Conservation (phyloP, 148 eudicot species). For the Silene uniflora region DNA sequence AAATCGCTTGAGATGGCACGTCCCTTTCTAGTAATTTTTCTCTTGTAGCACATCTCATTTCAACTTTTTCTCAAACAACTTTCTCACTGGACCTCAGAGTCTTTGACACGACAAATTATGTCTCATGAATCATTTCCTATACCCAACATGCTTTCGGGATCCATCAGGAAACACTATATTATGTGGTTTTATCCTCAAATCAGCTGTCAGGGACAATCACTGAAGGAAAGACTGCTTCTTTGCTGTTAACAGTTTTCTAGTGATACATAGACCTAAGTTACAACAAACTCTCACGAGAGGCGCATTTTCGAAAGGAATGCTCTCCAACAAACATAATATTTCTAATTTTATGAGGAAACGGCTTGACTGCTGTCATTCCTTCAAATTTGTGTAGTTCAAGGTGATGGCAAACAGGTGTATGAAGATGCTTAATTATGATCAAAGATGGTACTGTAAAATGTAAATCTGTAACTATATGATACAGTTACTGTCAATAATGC, state of each 20-base stretch:
- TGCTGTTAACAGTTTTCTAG: neutral
- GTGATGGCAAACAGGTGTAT: too few relatives aligned
- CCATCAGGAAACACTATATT: neutral
- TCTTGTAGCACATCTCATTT: too few relatives aligned
- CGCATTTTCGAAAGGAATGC: neutral
- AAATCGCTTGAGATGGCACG: too few relatives aligned
- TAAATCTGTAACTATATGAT: too few relatives aligned
- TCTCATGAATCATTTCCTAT: neutral
- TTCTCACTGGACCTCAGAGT: neutral
- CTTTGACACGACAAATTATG: neutral
- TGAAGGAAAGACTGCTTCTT: neutral
- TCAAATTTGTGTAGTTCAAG: neutral
- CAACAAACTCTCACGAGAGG: neutral
- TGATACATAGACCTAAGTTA: neutral
- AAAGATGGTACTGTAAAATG: too few relatives aligned
- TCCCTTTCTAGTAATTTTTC: too few relatives aligned
- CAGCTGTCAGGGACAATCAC: neutral
- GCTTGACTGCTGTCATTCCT: neutral
- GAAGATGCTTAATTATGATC: too few relatives aligned
- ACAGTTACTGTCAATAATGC: too few relatives aligned
- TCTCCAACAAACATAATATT: neutral
- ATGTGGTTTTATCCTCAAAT: neutral
- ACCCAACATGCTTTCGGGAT: constrained; percentile 1
- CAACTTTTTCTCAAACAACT: neutral
- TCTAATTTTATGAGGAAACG: neutral